phyloP scores from a whole-genome alignment of 495 filamentous ascomycete genomes.

The Podospora australis region DNA sequence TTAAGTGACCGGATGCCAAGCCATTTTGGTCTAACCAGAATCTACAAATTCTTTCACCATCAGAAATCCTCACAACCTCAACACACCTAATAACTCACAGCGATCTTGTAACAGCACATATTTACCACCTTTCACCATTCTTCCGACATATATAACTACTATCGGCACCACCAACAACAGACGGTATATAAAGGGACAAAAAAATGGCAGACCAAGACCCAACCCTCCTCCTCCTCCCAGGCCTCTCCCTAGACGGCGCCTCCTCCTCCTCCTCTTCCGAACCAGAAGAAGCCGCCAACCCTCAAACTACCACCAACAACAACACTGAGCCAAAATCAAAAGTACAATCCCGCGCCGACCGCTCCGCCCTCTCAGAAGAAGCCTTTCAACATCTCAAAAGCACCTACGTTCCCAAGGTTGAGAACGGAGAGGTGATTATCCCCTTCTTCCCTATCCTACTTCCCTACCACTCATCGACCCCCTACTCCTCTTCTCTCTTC shows the following conservation, averaged over 20 bases:
- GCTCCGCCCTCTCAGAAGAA: conserved; percentile 38
- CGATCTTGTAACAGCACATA: no score
- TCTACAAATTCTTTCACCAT: no score
- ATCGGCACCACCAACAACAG: no score
- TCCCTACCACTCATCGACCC: neutral
- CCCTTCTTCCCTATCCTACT: neutral
- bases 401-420: conserved; percentile 34
- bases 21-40: no score
- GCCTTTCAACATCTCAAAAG: conserved; percentile 35
- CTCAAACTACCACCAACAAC: conserved; percentile 4
- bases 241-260: no score
- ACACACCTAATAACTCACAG: no score
- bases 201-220: conserved; percentile 21
- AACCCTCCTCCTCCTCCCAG: conserved; percentile 33
- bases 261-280: conserved; percentile 26
- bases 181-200: no score
- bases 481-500: no score
- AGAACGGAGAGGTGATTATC: conserved; percentile 39
- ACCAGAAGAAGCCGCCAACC: neutral
- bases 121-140: no score
- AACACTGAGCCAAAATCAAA: neutral
- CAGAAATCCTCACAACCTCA: no score
- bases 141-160: no score
- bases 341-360: conserved; percentile 21
- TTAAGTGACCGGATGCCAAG: no score